Percentiles rank a stretch among this genome's conserved stretches.
phyloP scores from a whole-genome alignment of 2,329 filamentous ascomycete species.

The Pseudogymnoascus sp. region DNA sequence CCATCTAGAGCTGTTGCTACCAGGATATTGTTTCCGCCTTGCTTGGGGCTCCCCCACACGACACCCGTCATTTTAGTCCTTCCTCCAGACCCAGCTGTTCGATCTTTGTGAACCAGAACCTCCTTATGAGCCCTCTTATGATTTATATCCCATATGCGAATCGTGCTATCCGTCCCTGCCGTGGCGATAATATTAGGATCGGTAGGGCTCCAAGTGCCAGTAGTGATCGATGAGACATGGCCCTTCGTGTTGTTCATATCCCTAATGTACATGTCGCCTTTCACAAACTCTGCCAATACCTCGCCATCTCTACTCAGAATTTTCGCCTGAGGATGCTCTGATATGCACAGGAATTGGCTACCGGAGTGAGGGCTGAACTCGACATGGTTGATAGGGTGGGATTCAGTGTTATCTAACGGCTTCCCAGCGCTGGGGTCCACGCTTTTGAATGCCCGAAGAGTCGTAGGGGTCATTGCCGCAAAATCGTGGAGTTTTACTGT shows the following conservation, averaged over 20 bases:
- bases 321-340: constrained; percentile 82
- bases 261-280: constrained; percentile 95
- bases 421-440: constrained; percentile 81
- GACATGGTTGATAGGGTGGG: constrained; percentile 79
- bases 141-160: constrained; percentile 96
- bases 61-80: constrained; percentile 91
- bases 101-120: constrained; percentile 92
- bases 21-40: constrained; percentile 71
- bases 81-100: constrained; percentile 76
- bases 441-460: constrained; percentile 85
- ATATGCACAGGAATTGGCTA: constrained; percentile 73
- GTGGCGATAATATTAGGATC: constrained; percentile 81
- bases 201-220: constrained; percentile 82
- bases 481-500: constrained; percentile 92
- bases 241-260: constrained; percentile 98
- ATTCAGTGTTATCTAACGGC: constrained; percentile 61
- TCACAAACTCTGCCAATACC: constrained; percentile 77
- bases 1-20: constrained; percentile 82
- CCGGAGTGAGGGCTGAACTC: constrained; percentile 79
- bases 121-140: constrained; percentile 84
- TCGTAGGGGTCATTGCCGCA: constrained; percentile 89
- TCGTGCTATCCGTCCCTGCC: constrained; percentile 86
- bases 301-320: constrained; percentile 86
- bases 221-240: constrained; percentile 85
- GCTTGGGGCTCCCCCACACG: constrained; percentile 68